Evolutionary conservation across 331 rosid genomes (phyloP), one percentile per base, ranked within the genome.

Genomic region (Arachis monticola): DNA sequence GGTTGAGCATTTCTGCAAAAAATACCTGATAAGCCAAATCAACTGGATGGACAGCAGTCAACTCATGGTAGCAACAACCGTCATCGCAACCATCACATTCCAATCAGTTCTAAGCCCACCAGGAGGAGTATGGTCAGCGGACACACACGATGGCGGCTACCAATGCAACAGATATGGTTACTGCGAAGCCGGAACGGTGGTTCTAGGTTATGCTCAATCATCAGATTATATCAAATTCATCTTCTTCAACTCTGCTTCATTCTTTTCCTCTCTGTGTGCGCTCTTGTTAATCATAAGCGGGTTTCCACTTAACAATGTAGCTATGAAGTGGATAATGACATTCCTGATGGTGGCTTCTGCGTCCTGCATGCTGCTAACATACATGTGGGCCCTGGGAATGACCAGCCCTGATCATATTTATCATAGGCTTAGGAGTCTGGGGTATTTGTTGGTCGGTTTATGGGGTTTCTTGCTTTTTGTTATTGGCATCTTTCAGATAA

Each of bases 301-400:
- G 2, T 66, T 81, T 7, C 81, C 81, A 0, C 75, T 71, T 0
- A 51, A 60, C 0, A 81, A 76, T 47, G 71, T 17, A 17, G n/a
- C 65, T 7, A 61, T 71, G 0, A 61, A 64, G 70, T 76, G 79
- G 81, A 14, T 76, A 1, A 30, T 71, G 62, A 40, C 81, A 0
- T 2, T 76, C 65, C 55, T 55, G 8, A 76, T 81, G 85, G 10
- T 73, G 0, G 60, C 30, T 42, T 51, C 75, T 30, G 63, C 63
- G 50, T 56, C 85, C 0, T 81, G 67, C 67, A 70, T 81, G 85
- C n/a, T 72, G 14, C 41, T 76, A 0, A 81, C 81, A 0, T 76
- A 71, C 62, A 71, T 81, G 81, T 81, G 85, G 85, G 85, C 85
- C 0, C 32, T 63, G 17, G 85, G 81, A 0, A 14, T 81, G 64